A percentile compares a stretch with the other conserved stretches of the same genome.
Conservation (phyloP, 129 eudicot species). For the Solidago caesia region DNA sequence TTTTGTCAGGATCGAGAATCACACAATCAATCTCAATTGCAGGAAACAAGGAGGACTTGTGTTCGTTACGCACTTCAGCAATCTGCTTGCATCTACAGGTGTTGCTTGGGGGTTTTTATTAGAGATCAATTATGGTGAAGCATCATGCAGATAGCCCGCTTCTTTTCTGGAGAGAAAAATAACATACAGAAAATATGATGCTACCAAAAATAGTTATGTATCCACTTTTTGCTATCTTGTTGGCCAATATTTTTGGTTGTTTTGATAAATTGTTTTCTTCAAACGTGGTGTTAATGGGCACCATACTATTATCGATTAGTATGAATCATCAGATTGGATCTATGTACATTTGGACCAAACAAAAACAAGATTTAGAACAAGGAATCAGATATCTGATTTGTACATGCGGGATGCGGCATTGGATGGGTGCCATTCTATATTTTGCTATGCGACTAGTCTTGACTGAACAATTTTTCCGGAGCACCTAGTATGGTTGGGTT, state of each 20-base stretch:
- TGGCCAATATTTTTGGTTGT: not conserved
- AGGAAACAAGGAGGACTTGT: not conserved
- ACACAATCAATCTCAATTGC: not conserved
- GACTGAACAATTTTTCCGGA: too few relatives aligned
- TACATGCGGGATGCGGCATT: not conserved
- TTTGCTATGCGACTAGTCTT: too few relatives aligned
- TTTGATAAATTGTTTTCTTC: not conserved
- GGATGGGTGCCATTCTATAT: not conserved
- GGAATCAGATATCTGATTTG: not conserved
- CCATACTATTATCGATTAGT: not conserved
- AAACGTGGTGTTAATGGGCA: not conserved
- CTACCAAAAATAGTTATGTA: not conserved
- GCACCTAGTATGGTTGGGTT: too few relatives aligned
- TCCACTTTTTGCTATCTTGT: not conserved
- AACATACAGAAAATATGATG: not conserved
- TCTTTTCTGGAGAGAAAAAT: not conserved
- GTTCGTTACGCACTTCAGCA: not conserved
- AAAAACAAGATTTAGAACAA: not conserved
- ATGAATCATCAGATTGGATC: not conserved
- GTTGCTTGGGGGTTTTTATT: not conserved
- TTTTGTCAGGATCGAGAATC: conserved; percentile 1
- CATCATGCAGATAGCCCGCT: not conserved
- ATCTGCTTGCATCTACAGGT: not conserved
- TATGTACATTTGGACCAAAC: not conserved
- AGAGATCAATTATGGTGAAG: not conserved